Evolutionary conservation across 768 basidiomycete species (phyloP).

Genomic region (Agrocybe pediades): DNA sequence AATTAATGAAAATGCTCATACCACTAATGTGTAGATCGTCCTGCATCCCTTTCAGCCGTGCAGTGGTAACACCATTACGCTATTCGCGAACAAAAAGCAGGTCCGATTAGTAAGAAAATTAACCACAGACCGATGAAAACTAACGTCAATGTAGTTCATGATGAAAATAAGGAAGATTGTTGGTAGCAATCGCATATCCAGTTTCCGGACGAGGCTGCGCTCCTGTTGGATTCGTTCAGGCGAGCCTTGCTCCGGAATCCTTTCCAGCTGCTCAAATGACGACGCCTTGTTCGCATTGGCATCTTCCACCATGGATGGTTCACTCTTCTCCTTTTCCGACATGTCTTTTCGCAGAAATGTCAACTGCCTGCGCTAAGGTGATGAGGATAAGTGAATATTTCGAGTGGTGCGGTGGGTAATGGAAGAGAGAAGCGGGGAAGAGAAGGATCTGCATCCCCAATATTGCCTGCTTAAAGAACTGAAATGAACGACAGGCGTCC

Average conservation of each 20-base stretch:
- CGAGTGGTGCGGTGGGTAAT: slow-evolving; percentile 9
- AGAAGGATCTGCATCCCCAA: slow-evolving; percentile 22
- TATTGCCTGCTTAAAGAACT: background rate
- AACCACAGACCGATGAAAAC: slow-evolving; percentile 9
- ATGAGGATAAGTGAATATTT: slow-evolving; percentile 1
- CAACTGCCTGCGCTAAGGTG: background rate
- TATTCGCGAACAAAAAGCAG: slow-evolving; percentile 16
- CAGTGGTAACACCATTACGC: slow-evolving; percentile 53
- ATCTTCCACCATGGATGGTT: background rate
- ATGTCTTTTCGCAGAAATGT: slow-evolving; percentile 2
- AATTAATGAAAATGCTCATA: slow-evolving; percentile 10
- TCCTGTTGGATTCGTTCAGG: slow-evolving; percentile 37
- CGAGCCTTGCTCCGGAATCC: slow-evolving; percentile 19
- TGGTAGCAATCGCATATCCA: slow-evolving; percentile 58
- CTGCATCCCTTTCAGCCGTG: slow-evolving; percentile 52
- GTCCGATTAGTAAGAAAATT: background rate
- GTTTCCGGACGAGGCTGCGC: slow-evolving; percentile 50
- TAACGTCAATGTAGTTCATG: slow-evolving; percentile 71
- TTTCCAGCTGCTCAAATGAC: slow-evolving; percentile 3
- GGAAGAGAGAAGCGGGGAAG: slow-evolving; percentile 6
- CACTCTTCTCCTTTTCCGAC: slow-evolving; percentile 18
- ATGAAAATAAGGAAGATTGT: slow-evolving; percentile 61
- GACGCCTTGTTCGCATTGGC: background rate
- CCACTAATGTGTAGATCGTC: slow-evolving; percentile 48
- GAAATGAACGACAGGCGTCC: background rate